phyloP scores from a whole-genome alignment of 768 basidiomycete species.

The Tylopilus subfusipes region DNA sequence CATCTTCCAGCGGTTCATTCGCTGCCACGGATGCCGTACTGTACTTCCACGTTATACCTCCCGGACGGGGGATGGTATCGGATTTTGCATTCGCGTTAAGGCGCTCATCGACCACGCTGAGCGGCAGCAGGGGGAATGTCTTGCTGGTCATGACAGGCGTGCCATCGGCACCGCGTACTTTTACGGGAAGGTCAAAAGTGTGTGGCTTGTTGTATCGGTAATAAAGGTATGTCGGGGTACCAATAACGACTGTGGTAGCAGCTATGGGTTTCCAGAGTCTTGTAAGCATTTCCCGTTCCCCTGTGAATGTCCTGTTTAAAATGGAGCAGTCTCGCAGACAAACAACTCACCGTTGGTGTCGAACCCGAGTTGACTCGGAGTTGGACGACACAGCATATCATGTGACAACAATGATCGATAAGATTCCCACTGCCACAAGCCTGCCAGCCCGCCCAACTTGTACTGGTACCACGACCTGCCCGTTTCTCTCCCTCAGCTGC shows the following conservation, averaged over 20 bases:
- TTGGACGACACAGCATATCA: conserved; percentile 10
- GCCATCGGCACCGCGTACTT: conserved; percentile 54
- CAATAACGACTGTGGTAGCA: conserved; percentile 50
- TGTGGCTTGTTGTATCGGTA: conserved; percentile 45
- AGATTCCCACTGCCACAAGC: conserved; percentile 25
- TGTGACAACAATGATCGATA: conserved; percentile 21
- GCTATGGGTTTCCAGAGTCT: conserved; percentile 67
- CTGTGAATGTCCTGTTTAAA: neutral
- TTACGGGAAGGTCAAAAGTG: conserved; percentile 59
- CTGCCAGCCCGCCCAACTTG: conserved; percentile 14
- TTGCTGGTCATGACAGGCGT: conserved; percentile 51
- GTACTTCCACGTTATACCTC: conserved; percentile 67
- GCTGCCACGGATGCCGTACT: conserved; percentile 77
- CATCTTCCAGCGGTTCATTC: conserved; percentile 92
- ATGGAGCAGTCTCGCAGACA: neutral
- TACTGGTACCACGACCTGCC: conserved; percentile 27
- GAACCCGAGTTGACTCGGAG: neutral
- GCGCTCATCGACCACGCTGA: conserved; percentile 51
- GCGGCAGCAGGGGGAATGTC: conserved; percentile 53
- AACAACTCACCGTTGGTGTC: neutral
- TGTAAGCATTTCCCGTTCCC: conserved; percentile 46
- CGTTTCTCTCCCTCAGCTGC: conserved; percentile 2
- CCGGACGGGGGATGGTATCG: conserved; percentile 45
- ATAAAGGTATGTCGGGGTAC: conserved; percentile 57
- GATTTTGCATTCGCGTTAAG: conserved; percentile 52